Base-by-base conservation (phyloP, 345 rosid species). In the Psidium friedrichsthalianum region DNA sequence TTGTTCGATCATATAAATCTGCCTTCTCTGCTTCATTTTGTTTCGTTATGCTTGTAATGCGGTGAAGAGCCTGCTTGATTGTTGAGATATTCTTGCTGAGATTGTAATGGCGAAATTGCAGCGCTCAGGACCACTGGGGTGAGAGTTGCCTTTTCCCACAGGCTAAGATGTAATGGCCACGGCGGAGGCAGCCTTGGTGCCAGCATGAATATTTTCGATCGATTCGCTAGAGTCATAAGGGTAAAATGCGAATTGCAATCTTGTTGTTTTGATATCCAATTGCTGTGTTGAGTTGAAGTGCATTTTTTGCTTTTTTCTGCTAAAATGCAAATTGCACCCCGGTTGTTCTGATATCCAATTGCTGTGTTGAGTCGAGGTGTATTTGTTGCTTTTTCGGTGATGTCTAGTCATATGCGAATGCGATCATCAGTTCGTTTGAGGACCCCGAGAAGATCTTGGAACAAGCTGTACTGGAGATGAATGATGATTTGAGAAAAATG, bases 401-500 rank as follows among this genome's bases (percentile, higher is more conserved):
- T 64, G 47, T 14, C 27, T 90, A 95, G 98, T 95, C 96, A 2
- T 94, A 95, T 90, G 95, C 93, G 56, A 95, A 94, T 92, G 91
- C 94, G 12, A 86, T 94, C 81, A 18, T 93, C 84, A 92, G 93
- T 88, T 85, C 92, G 42, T 95, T 95, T 36, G 98, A 95, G 90
- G 95, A 94, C 86, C 98, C 96, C 0, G 96, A 94, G 90, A 95
- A 95, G 89, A 93, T 95, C 64, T 88, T 95, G 82, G 98, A 95
- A 82, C 98, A 94, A 88, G 89, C 95, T 47, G 95, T 95, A 7
- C 90, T 91, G 85, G 96, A 94, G 87, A 94, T 95, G 98, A 94
- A 94, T 83, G 91, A 87, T 86, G 96, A 95, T 91, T 90, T 94
- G 89, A 89, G 88, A 15, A 94, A 94, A 90, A 93, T 95, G 96